Conservation (phyloP, 169 alveolate genomes). For the Cryptosporidium xiaoi region DNA sequence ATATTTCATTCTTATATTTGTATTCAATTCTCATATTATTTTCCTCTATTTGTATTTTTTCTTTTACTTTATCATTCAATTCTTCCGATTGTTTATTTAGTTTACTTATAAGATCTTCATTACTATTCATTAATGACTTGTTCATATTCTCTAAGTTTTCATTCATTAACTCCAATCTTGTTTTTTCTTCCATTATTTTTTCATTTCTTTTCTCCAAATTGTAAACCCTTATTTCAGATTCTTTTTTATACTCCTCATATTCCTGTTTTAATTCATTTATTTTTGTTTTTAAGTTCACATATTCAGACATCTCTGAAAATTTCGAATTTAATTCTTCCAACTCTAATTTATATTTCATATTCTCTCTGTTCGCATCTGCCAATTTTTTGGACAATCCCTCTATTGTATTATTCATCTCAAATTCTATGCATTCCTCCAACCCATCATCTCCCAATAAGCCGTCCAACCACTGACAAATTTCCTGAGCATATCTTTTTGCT, state of each 20-base stretch:
- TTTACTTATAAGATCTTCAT: conserved; percentile 29
- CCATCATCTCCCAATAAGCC: conserved; percentile 35
- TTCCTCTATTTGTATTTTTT: conserved; percentile 16
- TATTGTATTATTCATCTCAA: conserved; percentile 42
- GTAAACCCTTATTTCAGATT: conserved; percentile 15
- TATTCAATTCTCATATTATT: background rate
- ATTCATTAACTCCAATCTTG: conserved; percentile 25
- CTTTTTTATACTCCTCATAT: conserved; percentile 40
- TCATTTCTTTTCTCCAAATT: conserved; percentile 35
- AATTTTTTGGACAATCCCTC: conserved; percentile 54
- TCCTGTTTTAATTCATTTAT: conserved; percentile 13
- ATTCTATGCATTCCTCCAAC: conserved; percentile 45
- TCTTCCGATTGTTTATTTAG: conserved; percentile 9
- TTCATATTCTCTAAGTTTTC: conserved; percentile 11
- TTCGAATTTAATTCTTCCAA: conserved; percentile 51
- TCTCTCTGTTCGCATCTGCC: conserved; percentile 6
- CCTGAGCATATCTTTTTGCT: conserved; percentile 69
- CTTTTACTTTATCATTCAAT: conserved; percentile 15
- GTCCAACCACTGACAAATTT: conserved; percentile 67
- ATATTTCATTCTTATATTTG: background rate
- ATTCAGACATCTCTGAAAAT: conserved; percentile 44
- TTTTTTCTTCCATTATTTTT: conserved; percentile 23
- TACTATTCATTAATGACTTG: background rate
- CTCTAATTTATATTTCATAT: conserved; percentile 25
- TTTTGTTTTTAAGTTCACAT: conserved; percentile 9